Conservation (phyloP, 768 basidiomycete genomes). For the Suillus discolor region DNA sequence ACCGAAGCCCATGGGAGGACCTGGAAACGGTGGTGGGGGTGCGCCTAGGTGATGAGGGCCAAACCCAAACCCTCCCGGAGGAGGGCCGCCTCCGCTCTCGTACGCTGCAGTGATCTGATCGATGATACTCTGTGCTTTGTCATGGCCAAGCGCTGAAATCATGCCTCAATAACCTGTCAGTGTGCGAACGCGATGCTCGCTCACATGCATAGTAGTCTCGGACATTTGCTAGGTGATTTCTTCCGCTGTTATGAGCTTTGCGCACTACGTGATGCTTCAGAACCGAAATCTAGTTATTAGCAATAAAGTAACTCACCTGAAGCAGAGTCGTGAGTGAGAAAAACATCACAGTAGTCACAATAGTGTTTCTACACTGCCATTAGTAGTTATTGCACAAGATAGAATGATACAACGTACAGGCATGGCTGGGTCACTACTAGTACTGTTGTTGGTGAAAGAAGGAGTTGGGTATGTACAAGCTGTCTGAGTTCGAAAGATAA, state of each 20-base stretch:
- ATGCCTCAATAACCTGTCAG: slow-evolving; percentile 12
- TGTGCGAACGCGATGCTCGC: slow-evolving; percentile 23
- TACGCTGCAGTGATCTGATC: slow-evolving; percentile 97
- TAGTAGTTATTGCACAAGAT: slow-evolving; percentile 7
- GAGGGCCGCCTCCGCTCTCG: slow-evolving; percentile 83
- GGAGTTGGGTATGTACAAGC: slow-evolving; percentile 14
- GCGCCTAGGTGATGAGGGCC: slow-evolving; percentile 77
- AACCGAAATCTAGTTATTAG: slow-evolving; percentile 7
- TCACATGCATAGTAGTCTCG: slow-evolving; percentile 95
- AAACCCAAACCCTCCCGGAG: slow-evolving; percentile 86
- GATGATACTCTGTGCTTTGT: slow-evolving; percentile 97
- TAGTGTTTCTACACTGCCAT: slow-evolving; percentile 74
- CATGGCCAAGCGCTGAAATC: slow-evolving; percentile 77
- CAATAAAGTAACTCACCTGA: slow-evolving; percentile 59
- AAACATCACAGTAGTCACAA: slow-evolving; percentile 93
- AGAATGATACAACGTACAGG: slow-evolving; percentile 51
- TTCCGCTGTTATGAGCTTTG: slow-evolving; percentile 97
- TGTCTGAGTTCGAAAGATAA: slow-evolving; percentile 33
- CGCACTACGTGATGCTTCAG: slow-evolving; percentile 59
- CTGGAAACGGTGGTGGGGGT: slow-evolving; percentile 53
- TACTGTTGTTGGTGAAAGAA: slow-evolving; percentile 26
- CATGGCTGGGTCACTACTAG: slow-evolving; percentile 42
- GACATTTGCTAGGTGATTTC: slow-evolving; percentile 96
- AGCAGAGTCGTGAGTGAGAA: slow-evolving; percentile 91
- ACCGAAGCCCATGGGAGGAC: slow-evolving; percentile 57